These are phyloP conservation scores for Nemania abortiva DNA, from an alignment of 2,329 filamentous ascomycete species.

Conservation along the genomic window DNA sequence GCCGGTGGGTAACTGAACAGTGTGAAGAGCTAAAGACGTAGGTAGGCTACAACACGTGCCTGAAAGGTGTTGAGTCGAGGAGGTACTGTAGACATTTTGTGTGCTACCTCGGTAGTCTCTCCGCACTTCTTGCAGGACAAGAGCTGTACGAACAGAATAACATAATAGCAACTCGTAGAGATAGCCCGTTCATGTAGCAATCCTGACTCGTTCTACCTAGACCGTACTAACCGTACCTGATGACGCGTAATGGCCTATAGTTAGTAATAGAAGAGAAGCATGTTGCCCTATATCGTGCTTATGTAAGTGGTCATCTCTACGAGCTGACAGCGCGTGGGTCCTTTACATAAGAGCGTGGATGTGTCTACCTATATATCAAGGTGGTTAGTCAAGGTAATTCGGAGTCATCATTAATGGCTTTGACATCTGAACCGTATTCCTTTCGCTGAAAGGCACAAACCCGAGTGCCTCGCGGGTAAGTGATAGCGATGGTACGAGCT, in stretches of 20 bases:
- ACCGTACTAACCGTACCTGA: constrained; percentile 1
- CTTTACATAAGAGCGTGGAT: not conserved
- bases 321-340: not conserved
- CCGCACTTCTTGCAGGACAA: constrained; percentile 12
- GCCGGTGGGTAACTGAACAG: constrained; percentile 20
- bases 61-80: constrained; percentile 3
- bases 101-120: constrained; percentile 28
- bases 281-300: constrained; percentile 10
- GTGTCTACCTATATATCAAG: not conserved
- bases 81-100: not conserved
- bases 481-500: not conserved
- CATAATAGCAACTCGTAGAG: constrained; percentile 10
- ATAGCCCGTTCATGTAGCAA: not conserved
- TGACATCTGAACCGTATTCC: not conserved
- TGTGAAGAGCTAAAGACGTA: constrained; percentile 13
- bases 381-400: constrained; percentile 11
- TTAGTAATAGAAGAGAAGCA: not conserved
- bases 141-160: not conserved
- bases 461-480: not conserved
- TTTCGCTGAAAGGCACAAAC: not conserved
- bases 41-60: constrained; percentile 10
- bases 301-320: constrained; percentile 1
- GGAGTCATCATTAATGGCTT: not conserved
- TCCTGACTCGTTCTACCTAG: constrained; percentile 15
- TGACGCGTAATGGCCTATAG: constrained; percentile 4